phyloP scores from a whole-genome alignment of 345 rosid genomes.

The Moringa oleifera region DNA sequence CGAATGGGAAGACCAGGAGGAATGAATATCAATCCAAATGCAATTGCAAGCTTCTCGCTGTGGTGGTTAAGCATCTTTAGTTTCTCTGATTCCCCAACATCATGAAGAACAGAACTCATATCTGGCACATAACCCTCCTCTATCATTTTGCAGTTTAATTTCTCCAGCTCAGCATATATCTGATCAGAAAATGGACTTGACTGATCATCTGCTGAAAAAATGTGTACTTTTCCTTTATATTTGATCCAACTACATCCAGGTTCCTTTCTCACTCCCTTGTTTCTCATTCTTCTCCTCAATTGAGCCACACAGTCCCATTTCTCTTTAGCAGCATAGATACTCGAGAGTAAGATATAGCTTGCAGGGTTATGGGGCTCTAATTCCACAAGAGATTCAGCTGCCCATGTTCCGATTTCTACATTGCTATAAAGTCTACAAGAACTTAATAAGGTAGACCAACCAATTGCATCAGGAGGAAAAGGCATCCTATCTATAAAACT shows the following conservation, averaged over 20 bases:
- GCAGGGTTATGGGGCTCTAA: conserved; percentile 81
- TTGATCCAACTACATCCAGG: conserved; percentile 97
- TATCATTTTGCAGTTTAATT: conserved; percentile 50
- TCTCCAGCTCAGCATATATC: conserved; percentile 67
- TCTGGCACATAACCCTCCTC: conserved; percentile 78
- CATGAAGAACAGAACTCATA: conserved; percentile 63
- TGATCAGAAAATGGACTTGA: conserved; percentile 61
- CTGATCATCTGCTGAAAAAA: conserved; percentile 78
- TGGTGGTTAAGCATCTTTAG: conserved; percentile 81
- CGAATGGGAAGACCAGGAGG: conserved; percentile 68
- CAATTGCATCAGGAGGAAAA: conserved; percentile 67
- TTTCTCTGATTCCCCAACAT: conserved; percentile 66
- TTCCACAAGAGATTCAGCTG: conserved; percentile 71
- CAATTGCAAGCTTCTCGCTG: conserved; percentile 92
- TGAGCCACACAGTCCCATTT: conserved; percentile 70
- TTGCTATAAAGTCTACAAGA: conserved; percentile 67
- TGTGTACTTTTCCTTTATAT: conserved; percentile 56
- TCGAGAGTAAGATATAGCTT: conserved; percentile 62
- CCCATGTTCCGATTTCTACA: conserved; percentile 76
- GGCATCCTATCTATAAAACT: conserved; percentile 68
- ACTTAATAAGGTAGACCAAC: conserved; percentile 86
- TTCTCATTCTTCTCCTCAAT: conserved; percentile 63
- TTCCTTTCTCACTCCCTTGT: conserved; percentile 67
- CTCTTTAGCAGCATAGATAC: conserved; percentile 70
- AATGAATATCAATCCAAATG: conserved; percentile 72